These are phyloP conservation scores for Gliomastix tumulicola DNA, from an alignment of 2,329 filamentous ascomycete species.

Conservation along the genomic window DNA sequence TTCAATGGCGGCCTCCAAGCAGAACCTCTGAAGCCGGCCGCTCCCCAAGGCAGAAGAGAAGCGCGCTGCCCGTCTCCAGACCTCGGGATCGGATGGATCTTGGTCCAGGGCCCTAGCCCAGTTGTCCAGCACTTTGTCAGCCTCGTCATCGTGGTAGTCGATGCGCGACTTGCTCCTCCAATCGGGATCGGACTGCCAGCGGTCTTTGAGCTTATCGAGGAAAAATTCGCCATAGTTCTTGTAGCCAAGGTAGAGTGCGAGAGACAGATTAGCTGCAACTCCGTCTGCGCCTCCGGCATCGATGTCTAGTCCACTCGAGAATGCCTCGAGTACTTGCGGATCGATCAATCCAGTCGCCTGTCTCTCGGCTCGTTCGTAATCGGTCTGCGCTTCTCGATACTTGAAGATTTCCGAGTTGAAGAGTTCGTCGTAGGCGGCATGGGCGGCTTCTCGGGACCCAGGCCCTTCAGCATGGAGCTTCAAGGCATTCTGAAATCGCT, in stretches of 20 bases:
- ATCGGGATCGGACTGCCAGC: constrained; percentile 42
- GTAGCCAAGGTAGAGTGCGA: constrained; percentile 87
- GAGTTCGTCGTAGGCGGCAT: constrained; percentile 73
- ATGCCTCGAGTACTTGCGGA: constrained; percentile 36
- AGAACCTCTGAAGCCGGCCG: constrained; percentile 50
- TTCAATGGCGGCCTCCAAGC: constrained; percentile 59
- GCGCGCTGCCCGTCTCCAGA: constrained; percentile 55
- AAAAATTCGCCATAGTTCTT: constrained; percentile 93
- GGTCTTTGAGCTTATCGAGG: constrained; percentile 53
- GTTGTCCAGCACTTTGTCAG: constrained; percentile 43
- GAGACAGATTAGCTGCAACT: constrained; percentile 72
- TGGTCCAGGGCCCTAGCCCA: constrained; percentile 55
- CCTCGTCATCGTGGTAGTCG: constrained; percentile 20
- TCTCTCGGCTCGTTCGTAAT: constrained; percentile 67
- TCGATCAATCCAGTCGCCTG: constrained; percentile 37
- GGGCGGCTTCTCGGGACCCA: constrained; percentile 66
- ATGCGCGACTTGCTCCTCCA: constrained; percentile 20
- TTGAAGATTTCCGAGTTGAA: constrained; percentile 92
- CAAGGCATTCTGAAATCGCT: constrained; percentile 85
- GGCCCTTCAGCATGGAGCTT: constrained; percentile 88
- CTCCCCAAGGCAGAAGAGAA: constrained; percentile 53
- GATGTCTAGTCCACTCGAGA: constrained; percentile 44
- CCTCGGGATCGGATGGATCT: constrained; percentile 60
- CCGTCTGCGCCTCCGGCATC: constrained; percentile 61
- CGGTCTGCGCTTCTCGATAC: constrained; percentile 79